phyloP scores from a whole-genome alignment of 176 grass and related monocot genomes.

The Calamus simplicifolius region DNA sequence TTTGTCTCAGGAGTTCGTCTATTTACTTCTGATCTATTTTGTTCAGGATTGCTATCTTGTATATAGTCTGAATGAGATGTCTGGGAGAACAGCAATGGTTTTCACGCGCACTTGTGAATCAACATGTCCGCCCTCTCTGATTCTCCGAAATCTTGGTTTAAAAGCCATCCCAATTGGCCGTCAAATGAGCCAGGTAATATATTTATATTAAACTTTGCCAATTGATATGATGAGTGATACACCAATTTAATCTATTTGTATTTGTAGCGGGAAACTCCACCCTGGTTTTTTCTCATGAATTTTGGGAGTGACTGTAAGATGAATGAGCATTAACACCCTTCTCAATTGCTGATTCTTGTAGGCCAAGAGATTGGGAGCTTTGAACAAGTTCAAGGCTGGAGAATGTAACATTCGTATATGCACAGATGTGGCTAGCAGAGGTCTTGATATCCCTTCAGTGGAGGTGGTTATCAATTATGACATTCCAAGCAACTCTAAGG shows the following conservation, averaged over 20 bases:
- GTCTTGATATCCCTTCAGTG: constrained; percentile 91
- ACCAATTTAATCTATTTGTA: too few relatives aligned
- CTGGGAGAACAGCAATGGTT: constrained; percentile 61
- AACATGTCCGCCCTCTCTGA: constrained; percentile 59
- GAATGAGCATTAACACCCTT: neutral
- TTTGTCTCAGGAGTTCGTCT: neutral
- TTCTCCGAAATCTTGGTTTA: constrained; percentile 70
- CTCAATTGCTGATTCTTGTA: constrained; percentile 23
- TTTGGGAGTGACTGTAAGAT: too few relatives aligned
- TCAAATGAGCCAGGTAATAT: constrained; percentile 78
- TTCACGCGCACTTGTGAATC: constrained; percentile 89
- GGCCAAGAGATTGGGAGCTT: constrained; percentile 79
- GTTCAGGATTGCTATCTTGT: constrained; percentile 86
- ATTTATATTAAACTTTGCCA: neutral
- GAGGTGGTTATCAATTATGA: constrained; percentile 90
- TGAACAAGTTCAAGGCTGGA: constrained; percentile 78
- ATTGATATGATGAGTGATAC: too few relatives aligned
- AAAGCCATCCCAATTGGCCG: constrained; percentile 82
- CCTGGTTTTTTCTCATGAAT: too few relatives aligned
- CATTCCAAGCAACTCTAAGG: constrained; percentile 88
- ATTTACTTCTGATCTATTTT: neutral
- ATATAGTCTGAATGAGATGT: constrained; percentile 68
- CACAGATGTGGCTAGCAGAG: constrained; percentile 89
- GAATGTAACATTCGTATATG: constrained; percentile 81
- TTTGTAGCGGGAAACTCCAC: too few relatives aligned